Evolutionary conservation across 495 filamentous ascomycete genomes (phyloP).

Genomic region (Daldinia vernicosa): DNA sequence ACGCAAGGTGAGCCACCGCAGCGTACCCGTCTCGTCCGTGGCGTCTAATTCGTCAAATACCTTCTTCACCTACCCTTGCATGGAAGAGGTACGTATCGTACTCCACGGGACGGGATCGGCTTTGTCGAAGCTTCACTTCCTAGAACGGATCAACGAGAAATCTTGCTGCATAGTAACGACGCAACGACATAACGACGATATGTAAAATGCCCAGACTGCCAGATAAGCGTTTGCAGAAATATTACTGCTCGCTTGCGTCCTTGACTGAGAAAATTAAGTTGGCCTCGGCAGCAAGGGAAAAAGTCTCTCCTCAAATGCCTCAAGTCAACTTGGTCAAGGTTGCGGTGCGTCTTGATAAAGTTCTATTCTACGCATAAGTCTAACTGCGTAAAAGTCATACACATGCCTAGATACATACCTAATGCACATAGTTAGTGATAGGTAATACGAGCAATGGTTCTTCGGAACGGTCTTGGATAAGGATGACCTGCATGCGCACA

Average conservation of each 20-base stretch:
- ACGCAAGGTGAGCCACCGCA: constrained; percentile 21
- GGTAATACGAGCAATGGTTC: constrained; percentile 8
- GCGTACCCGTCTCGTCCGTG: constrained; percentile 17
- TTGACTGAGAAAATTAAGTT: constrained; percentile 21
- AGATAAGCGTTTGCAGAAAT: constrained; percentile 7
- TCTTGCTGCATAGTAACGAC: not conserved
- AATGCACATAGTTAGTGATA: not conserved
- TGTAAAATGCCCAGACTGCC: not conserved
- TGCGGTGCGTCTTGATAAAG: constrained; percentile 20
- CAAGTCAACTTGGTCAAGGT: constrained; percentile 18
- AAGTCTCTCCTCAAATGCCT: constrained; percentile 33
- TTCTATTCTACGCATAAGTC: constrained; percentile 24
- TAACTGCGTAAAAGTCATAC: constrained; percentile 1
- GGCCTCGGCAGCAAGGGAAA: constrained; percentile 18
- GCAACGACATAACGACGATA: not conserved
- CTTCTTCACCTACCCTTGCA: constrained; percentile 21
- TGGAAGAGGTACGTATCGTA: constrained; percentile 9
- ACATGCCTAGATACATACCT: not conserved
- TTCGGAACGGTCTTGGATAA: not conserved
- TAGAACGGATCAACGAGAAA: constrained; percentile 30
- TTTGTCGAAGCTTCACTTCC: constrained; percentile 15
- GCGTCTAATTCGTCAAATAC: constrained; percentile 32
- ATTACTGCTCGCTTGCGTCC: constrained; percentile 12
- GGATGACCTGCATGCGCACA: constrained; percentile 3
- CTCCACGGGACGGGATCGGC: constrained; percentile 6